Base-by-base conservation (phyloP, 805 yeast species). In the Candida palmyrensis region DNA sequence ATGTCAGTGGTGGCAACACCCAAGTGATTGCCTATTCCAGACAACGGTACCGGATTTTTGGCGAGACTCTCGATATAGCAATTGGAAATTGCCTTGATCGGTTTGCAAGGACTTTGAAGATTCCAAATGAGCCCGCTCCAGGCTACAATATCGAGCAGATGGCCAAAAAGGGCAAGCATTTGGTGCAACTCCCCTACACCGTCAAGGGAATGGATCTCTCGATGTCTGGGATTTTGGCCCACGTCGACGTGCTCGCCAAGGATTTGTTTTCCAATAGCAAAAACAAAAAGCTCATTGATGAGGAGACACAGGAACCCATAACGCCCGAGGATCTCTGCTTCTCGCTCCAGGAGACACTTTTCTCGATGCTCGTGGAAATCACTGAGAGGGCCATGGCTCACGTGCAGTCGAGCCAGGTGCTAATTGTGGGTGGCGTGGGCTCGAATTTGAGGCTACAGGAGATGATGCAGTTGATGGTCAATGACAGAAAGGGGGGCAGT, bases 381-480 rank as follows among this genome's bases (percentile, higher is more conserved):
- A 92, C 98, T 0, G 98, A 92, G 53, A 69, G 98, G 25, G 98
- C 98, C 2, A 84, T 92, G 95, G 98, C 98, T 0, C 98, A 92
- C 51, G 97, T 90, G 3, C 79, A 81, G 45, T 73, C 94, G 3
- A 74, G 75, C 40, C 95, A 89, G 54, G 98, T 92, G 13, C 66
- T 92, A 30, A 86, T 92, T 32, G 98, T 92, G 2, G 98, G 98
- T 9, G 98, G 98, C 16, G 98, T 92, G n/a, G 98, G 98, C 0
- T 87, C 95, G 45, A 92, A 92, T 51, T 82, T 79, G 44, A 58
- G 97, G 40, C 63, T 92, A 39, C 98, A 92, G 54, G 79, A 85
- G 47, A 92, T 92, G 98, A 92, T 92, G 98, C 84, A 73, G n/a
- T 60, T 73, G 29, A 92, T 92, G 98, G 95, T 90, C 14, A 57